Evolutionary conservation across 2,329 filamentous ascomycete genomes (phyloP), one percentile per base, ranked within the genome.

Genomic region (Berkeleyomyces rouxiae): DNA sequence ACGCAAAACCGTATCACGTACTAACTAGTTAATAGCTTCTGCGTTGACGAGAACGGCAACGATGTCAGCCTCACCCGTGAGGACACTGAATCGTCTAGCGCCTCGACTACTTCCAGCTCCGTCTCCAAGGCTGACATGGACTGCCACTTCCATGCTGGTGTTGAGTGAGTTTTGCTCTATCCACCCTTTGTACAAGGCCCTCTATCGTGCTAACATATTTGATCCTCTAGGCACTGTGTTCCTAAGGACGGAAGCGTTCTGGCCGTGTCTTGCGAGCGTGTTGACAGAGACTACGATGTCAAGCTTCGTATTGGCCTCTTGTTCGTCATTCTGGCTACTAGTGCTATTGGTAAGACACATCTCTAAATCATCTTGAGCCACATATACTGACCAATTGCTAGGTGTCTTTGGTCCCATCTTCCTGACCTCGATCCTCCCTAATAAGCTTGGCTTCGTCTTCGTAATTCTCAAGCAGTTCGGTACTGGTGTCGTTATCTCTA

Each of bases 71-170:
- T 86, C 11, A 53, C 36, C 4, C 6, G 61, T 10, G 55, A 63
- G 42, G 49, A 23, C 7, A 67, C 79, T 1, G 71, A 74, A 33
- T 67, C 64, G 7, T 46, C 58, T 4, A 33, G 40, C 44, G 16
- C 58, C 16, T 61, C 37, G 31, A 13, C 36, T 13, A 58, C 57
- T 36, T 9, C 11, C 11, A n/a, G n/a, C 2, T 33, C 43, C 31
- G 9, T 16, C 66, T 68, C 9, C 59, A 60, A n/a, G 62, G 67
- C 47, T 61, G 65, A 53, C 60, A 65, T 77, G 66, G 76, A 81
- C 67, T 89, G 85, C 67, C 87, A 90, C 69, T 88, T 86, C 71
- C 86, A 90, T 67, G 85, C 85, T 7, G 86, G 86, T 44, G 83
- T 90, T 31, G 84, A 88, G 85, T 87, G 74, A 72, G 83, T 63